These are phyloP conservation scores for Pythium dissotocum DNA, from an alignment of 352 stramenopile genomes.

Conservation along the genomic window DNA sequence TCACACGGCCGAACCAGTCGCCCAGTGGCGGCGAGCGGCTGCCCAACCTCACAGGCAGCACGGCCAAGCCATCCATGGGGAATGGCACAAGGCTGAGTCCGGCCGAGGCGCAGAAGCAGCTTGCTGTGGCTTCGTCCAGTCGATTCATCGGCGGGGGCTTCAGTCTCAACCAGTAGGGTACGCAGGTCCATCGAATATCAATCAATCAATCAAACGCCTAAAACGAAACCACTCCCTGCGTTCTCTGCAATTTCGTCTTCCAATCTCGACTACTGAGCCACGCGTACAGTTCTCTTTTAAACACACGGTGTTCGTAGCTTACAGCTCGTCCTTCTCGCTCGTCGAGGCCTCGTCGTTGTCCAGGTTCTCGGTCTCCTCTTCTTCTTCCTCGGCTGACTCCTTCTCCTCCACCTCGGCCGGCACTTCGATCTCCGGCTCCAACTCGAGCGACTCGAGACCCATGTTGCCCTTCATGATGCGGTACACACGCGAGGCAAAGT, in stretches of 20 bases:
- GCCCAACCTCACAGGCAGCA: constrained; percentile 40
- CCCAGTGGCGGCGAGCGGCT: constrained; percentile 27
- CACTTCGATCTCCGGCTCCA: constrained; percentile 96
- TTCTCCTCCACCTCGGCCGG: constrained; percentile 57
- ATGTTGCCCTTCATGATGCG: constrained; percentile 94
- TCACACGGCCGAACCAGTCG: constrained; percentile 36
- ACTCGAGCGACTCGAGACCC: constrained; percentile 86
- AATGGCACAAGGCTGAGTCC: constrained; percentile 38
- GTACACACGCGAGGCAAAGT: constrained; percentile 93
- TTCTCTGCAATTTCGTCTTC: neutral
- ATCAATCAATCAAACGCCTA: too few relatives aligned
- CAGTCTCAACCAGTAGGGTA: constrained; percentile 87
- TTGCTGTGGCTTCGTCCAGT: constrained; percentile 83
- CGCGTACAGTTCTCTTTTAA: too few relatives aligned
- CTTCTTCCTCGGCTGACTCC: constrained; percentile 43
- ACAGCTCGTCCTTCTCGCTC: constrained; percentile 79
- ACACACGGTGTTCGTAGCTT: constrained; percentile 5
- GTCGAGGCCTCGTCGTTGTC: constrained; percentile 14
- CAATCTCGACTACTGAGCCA: too few relatives aligned
- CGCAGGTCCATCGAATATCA: too few relatives aligned
- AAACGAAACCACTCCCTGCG: neutral
- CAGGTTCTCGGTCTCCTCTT: constrained; percentile 47
- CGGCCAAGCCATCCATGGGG: neutral
- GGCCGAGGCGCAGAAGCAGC: constrained; percentile 80
- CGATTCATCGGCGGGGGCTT: constrained; percentile 93